A percentile compares a stretch with the other conserved stretches of the same genome.
These are phyloP conservation scores for Cryptosporidium meleagridis DNA, from an alignment of 169 alveolate species.

Conservation along the genomic window DNA sequence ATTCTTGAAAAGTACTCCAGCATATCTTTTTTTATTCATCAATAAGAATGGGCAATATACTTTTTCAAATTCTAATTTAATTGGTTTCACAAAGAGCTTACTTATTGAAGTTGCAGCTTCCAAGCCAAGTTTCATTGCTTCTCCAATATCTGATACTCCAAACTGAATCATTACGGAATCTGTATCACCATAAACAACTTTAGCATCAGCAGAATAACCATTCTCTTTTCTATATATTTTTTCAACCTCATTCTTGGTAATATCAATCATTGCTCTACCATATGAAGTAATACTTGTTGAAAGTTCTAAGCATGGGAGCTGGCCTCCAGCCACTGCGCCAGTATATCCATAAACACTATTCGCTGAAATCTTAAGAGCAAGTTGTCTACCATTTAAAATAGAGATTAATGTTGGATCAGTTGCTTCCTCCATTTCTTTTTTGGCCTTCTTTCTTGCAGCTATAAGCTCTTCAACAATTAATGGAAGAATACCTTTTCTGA, in stretches of 20 bases:
- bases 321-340: constrained; percentile 98
- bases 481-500: constrained; percentile 95
- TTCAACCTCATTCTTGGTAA: constrained; percentile 88
- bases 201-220: constrained; percentile 92
- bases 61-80: constrained; percentile 97
- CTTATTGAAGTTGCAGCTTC: constrained; percentile 95
- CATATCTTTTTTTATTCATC: constrained; percentile 97
- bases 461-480: constrained; percentile 95
- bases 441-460: constrained; percentile 95
- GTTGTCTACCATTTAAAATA: constrained; percentile 98
- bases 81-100: constrained; percentile 90
- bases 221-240: constrained; percentile 85
- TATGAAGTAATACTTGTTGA: constrained; percentile 96
- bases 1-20: constrained; percentile 93
- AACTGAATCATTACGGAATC: constrained; percentile 99
- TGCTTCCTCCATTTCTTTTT: constrained; percentile 90
- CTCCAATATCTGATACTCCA: constrained; percentile 90
- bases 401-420: constrained; percentile 87
- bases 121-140: constrained; percentile 92
- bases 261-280: constrained; percentile 96
- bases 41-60: constrained; percentile 96
- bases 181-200: constrained; percentile 98
- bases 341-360: constrained; percentile 99
- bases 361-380: constrained; percentile 98
- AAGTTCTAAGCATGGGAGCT: constrained; percentile 96